phyloP scores from a whole-genome alignment of 805 yeast genomes.

The Blastobotrys americana region DNA sequence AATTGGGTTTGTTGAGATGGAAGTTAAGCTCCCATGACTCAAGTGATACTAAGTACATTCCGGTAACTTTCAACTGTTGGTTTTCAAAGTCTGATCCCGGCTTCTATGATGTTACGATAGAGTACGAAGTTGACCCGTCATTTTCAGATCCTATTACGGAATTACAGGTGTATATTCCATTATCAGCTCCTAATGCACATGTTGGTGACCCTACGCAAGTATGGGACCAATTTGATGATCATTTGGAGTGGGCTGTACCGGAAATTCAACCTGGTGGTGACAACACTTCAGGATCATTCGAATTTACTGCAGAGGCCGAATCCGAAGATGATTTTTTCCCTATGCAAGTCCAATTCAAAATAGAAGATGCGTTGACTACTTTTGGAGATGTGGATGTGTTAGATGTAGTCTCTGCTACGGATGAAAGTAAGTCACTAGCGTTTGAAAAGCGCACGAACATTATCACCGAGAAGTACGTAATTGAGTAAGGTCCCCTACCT shows the following conservation, averaged over 20 bases:
- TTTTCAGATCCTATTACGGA: constrained; percentile 44
- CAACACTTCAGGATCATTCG: constrained; percentile 64
- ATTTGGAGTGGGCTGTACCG: constrained; percentile 58
- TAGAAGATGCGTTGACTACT: constrained; percentile 34
- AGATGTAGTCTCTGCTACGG: constrained; percentile 45
- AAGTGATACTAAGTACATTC: constrained; percentile 47
- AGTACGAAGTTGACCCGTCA: constrained; percentile 56
- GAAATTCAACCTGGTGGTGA: constrained; percentile 41
- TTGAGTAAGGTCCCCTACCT: constrained; percentile 17
- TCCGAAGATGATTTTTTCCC: constrained; percentile 88
- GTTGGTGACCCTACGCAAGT: constrained; percentile 33
- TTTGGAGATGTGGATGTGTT: constrained; percentile 61
- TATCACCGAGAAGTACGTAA: constrained; percentile 33
- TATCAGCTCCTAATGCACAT: constrained; percentile 49
- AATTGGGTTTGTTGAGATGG: constrained; percentile 91
- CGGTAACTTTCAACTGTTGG: constrained; percentile 81
- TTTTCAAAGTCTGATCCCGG: constrained; percentile 55
- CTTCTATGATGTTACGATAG: constrained; percentile 70
- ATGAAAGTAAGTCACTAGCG: constrained; percentile 53
- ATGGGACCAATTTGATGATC: constrained; percentile 57
- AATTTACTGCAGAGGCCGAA: constrained; percentile 64
- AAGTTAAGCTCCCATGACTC: constrained; percentile 61
- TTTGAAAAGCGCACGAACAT: constrained; percentile 48
- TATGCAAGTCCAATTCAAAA: constrained; percentile 60
- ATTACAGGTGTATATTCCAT: constrained; percentile 57